Evolutionary conservation across 192 early-diverging fungal species (phyloP).

Genomic region (Coemansia sp.): DNA sequence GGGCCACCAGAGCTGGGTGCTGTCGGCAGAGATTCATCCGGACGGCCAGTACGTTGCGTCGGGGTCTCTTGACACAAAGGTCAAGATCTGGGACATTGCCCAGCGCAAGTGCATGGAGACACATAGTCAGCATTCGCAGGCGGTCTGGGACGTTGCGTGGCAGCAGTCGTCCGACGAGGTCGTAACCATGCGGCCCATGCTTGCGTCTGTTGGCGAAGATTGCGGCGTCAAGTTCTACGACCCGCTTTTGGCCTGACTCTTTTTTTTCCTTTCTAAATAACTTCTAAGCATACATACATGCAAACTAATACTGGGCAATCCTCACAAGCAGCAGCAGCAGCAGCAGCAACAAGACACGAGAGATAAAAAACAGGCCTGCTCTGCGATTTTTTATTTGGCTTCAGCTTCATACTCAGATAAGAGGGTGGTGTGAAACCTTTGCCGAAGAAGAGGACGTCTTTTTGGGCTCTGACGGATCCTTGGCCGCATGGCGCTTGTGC

Average conservation of each 20-base stretch:
- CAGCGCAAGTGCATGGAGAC: constrained; percentile 46
- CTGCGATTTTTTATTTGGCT: too few relatives aligned
- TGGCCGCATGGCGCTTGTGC: constrained; percentile 12
- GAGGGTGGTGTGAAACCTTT: neutral
- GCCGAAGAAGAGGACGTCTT: neutral
- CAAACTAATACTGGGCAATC: too few relatives aligned
- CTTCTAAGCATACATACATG: too few relatives aligned
- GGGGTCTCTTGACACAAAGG: constrained; percentile 44
- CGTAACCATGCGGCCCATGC: constrained; percentile 32
- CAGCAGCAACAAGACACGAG: too few relatives aligned
- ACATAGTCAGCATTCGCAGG: constrained; percentile 39
- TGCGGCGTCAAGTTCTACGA: constrained; percentile 42
- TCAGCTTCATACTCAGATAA: neutral
- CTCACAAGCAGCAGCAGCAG: too few relatives aligned
- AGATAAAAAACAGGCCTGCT: too few relatives aligned
- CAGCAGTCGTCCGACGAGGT: constrained; percentile 33
- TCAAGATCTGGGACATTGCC: constrained; percentile 52
- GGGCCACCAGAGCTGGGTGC: constrained; percentile 50
- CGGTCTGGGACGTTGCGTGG: constrained; percentile 50
- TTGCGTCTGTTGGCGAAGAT: constrained; percentile 49
- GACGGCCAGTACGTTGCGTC: constrained; percentile 45
- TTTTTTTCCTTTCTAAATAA: too few relatives aligned
- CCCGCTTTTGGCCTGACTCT: constrained; percentile 41
- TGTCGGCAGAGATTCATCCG: constrained; percentile 46
- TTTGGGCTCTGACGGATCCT: neutral